A percentile compares a stretch with the other conserved stretches of the same genome.
Conservation (phyloP, 345 rosid genomes). For the Garcia nutans region DNA sequence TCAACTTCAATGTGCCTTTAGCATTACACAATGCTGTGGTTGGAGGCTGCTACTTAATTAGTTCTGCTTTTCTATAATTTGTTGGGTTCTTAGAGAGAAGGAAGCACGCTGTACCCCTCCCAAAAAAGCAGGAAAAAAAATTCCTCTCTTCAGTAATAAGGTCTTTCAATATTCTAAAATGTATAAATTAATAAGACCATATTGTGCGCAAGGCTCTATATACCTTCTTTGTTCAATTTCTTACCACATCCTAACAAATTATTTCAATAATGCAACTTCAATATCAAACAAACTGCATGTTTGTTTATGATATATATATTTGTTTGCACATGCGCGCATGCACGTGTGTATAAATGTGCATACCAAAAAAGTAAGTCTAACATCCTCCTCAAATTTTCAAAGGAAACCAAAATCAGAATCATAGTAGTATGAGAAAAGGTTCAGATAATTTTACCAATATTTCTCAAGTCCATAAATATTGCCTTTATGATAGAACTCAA, state of each 20-base stretch:
- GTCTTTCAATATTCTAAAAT: neutral
- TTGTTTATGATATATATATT: neutral
- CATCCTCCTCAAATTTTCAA: neutral
- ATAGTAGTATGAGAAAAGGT: neutral
- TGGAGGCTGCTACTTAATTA: neutral
- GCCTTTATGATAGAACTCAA: constrained; percentile 76
- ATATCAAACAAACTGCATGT: neutral
- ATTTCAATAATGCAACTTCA: neutral
- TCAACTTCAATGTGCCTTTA: neutral
- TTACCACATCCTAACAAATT: neutral
- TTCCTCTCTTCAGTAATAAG: neutral
- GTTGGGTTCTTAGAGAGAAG: neutral
- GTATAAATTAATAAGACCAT: neutral
- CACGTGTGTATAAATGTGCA: neutral
- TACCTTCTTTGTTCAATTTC: neutral
- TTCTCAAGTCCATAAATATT: constrained; percentile 93
- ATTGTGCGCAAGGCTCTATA: neutral
- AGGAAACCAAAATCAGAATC: neutral
- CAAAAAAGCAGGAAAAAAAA: no score
- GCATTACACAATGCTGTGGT: neutral
- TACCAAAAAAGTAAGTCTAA: neutral
- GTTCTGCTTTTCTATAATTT: neutral
- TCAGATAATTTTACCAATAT: constrained; percentile 57
- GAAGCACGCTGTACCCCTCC: neutral
- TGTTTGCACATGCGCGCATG: neutral